Evolutionary conservation across 176 grass and related monocot genomes (phyloP).

Genomic region (Cenchrus fungigraminus): DNA sequence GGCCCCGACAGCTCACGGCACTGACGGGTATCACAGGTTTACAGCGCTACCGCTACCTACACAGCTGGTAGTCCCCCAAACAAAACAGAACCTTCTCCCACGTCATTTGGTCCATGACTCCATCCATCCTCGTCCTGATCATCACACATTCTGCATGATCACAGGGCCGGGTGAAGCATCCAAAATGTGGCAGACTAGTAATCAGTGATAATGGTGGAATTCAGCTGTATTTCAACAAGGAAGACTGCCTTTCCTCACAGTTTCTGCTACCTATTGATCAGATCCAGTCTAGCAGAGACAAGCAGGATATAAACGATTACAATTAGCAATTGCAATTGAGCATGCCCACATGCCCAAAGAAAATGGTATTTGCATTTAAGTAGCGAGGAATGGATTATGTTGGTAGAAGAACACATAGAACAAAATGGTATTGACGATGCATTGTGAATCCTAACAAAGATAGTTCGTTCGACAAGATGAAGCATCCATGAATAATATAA

Average conservation of each 20-base stretch:
- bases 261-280: not conserved
- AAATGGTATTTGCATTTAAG: not conserved
- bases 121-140: not conserved
- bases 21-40: slow-evolving; percentile 22
- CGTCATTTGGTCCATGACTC: not conserved
- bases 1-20: slow-evolving; percentile 28
- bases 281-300: not conserved
- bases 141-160: not conserved
- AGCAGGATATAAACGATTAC: not conserved
- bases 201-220: not conserved
- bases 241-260: not conserved
- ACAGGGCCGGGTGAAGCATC: not conserved
- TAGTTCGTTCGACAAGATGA: not conserved
- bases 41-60: not conserved
- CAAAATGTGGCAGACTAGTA: not conserved
- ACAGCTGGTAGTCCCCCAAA: not conserved
- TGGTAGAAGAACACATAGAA: not conserved
- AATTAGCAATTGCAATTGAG: not conserved
- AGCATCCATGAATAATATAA: not conserved
- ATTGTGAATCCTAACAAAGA: not conserved
- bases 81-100: slow-evolving; percentile 22
- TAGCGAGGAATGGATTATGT: not conserved
- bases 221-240: not conserved
- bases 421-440: no score
- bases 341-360: not conserved